A percentile compares a stretch with the other conserved stretches of the same genome.
Conservation (phyloP, 805 yeast genomes). For the Suhomyces sp. region DNA sequence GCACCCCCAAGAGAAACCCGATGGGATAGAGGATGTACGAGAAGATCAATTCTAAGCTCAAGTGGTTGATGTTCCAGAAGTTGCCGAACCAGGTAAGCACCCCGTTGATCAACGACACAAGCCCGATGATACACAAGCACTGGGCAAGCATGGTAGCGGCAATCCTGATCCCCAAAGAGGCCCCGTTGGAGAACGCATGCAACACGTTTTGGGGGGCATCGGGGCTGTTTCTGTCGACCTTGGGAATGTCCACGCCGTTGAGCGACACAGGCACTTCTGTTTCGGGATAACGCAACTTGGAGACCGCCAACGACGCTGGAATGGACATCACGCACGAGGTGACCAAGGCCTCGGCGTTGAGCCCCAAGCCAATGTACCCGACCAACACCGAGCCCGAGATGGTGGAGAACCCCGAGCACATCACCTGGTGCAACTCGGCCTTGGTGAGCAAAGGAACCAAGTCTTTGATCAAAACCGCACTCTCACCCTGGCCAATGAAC, state of each 20-base stretch:
- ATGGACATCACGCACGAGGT: conserved; percentile 70
- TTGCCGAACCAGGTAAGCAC: conserved; percentile 58
- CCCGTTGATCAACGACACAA: conserved; percentile 55
- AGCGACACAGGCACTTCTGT: conserved; percentile 51
- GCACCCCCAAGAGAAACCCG: conserved; percentile 56
- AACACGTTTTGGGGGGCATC: conserved; percentile 46
- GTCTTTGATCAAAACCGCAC: conserved; percentile 58
- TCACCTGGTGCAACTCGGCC: conserved; percentile 60
- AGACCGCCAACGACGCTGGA: conserved; percentile 60
- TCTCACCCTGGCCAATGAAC: conserved; percentile 64
- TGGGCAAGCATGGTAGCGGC: conserved; percentile 58
- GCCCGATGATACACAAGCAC: conserved; percentile 58
- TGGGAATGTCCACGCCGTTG: conserved; percentile 48
- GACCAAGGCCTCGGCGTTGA: conserved; percentile 59
- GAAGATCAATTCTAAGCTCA: conserved; percentile 53
- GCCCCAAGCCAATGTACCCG: conserved; percentile 60
- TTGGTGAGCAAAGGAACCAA: conserved; percentile 56
- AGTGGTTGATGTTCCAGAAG: conserved; percentile 54
- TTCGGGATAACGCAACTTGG: conserved; percentile 59
- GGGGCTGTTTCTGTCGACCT: conserved; percentile 26
- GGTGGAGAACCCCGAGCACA: conserved; percentile 63
- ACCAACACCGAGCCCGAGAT: conserved; percentile 64
- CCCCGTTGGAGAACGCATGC: conserved; percentile 59
- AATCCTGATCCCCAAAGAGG: conserved; percentile 53
- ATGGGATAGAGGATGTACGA: conserved; percentile 60